These are phyloP conservation scores for Euphorbia tirucalli DNA, from an alignment of 345 rosid species.

Conservation along the genomic window DNA sequence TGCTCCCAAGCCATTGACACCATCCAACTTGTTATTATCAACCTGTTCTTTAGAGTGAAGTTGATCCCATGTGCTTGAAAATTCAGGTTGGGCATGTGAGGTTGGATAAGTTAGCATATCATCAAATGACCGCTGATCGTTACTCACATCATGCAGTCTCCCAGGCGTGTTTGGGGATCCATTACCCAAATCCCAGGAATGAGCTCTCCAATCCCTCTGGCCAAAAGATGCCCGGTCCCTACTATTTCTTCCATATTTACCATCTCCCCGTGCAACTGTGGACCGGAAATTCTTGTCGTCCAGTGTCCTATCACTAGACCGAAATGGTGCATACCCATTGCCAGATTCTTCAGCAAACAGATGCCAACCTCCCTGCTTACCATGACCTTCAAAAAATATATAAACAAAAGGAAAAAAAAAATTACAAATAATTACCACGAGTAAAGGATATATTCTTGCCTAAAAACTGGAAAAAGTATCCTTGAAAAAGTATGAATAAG, in stretches of 20 bases:
- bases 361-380: slow-evolving; percentile 85
- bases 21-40: slow-evolving; percentile 40
- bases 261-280: slow-evolving; percentile 56
- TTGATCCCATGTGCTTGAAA: slow-evolving; percentile 49
- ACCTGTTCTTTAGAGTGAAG: slow-evolving; percentile 50
- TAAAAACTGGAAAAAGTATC: neutral
- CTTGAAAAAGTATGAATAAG: neutral
- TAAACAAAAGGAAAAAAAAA: slow-evolving; percentile 23
- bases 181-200: slow-evolving; percentile 65
- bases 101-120: slow-evolving; percentile 44
- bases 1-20: slow-evolving; percentile 42
- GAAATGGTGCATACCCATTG: slow-evolving; percentile 53
- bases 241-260: slow-evolving; percentile 58
- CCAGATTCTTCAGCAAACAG: slow-evolving; percentile 61
- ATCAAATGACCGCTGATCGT: slow-evolving; percentile 57
- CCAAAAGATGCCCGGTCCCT: slow-evolving; percentile 66
- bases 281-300: slow-evolving; percentile 58
- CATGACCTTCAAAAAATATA: slow-evolving; percentile 67
- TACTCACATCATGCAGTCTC: slow-evolving; percentile 53
- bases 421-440: slow-evolving; percentile 31
- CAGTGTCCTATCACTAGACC: slow-evolving; percentile 52
- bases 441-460: slow-evolving; percentile 17
- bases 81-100: slow-evolving; percentile 40
- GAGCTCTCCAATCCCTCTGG: slow-evolving; percentile 71
- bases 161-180: slow-evolving; percentile 52